Percentiles rank a stretch among this genome's conserved stretches.
These are phyloP conservation scores for Torrubiella hemipterigena DNA, from an alignment of 2,329 filamentous ascomycete species.

Conservation along the genomic window DNA sequence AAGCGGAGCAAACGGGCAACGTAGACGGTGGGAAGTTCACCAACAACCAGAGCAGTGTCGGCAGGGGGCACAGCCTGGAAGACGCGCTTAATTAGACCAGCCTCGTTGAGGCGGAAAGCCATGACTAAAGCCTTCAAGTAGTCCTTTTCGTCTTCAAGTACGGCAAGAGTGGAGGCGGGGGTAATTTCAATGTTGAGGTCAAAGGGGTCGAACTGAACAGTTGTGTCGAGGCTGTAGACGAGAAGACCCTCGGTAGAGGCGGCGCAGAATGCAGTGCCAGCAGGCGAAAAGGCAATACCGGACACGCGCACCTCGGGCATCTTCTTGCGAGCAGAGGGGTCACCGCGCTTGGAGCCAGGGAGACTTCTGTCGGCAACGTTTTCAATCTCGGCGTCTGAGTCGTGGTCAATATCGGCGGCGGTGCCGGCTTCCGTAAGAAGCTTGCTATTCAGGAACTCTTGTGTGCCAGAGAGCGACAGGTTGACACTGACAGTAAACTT, in stretches of 20 bases:
- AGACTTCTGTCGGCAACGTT: constrained; percentile 68
- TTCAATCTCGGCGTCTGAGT: constrained; percentile 81
- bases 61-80: constrained; percentile 71
- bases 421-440: constrained; percentile 85
- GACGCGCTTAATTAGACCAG: constrained; percentile 67
- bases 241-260: constrained; percentile 89
- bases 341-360: constrained; percentile 72
- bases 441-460: constrained; percentile 92
- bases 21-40: constrained; percentile 72
- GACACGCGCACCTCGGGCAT: constrained; percentile 76
- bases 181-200: constrained; percentile 93
- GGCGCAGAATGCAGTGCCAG: constrained; percentile 83
- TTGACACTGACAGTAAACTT: constrained; percentile 96
- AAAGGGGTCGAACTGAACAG: constrained; percentile 84
- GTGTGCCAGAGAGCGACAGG: constrained; percentile 87
- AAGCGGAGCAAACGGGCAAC: constrained; percentile 76
- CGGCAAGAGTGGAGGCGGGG: constrained; percentile 65
- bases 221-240: constrained; percentile 81
- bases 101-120: constrained; percentile 91
- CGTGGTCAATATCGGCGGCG: constrained; percentile 70
- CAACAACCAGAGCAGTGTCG: constrained; percentile 68
- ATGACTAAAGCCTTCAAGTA: constrained; percentile 90
- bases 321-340: constrained; percentile 66
- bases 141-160: constrained; percentile 56
- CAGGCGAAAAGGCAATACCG: constrained; percentile 76